A percentile compares a stretch with the other conserved stretches of the same genome.
phyloP scores from a whole-genome alignment of 1,139 yeast species.

The Lodderomyces pseudojiufengensis region DNA sequence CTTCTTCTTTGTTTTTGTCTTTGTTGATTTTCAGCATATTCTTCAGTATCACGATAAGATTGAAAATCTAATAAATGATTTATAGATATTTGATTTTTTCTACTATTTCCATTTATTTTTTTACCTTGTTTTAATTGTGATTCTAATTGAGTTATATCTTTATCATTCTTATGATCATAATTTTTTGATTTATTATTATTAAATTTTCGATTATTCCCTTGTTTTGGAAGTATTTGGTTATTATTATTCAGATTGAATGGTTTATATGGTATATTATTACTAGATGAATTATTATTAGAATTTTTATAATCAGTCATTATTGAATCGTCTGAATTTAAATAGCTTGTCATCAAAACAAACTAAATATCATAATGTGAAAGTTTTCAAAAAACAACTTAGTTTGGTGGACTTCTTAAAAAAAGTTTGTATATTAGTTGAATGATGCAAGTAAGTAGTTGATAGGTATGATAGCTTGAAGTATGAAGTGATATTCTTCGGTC shows the following conservation, averaged over 20 bases:
- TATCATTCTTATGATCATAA: slow-evolving; percentile 6
- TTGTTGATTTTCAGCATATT: slow-evolving; percentile 25
- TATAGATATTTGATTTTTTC: slow-evolving; percentile 56
- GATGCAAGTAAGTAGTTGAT: too few species aligned
- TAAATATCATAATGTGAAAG: neutral
- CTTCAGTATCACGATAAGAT: slow-evolving; percentile 50
- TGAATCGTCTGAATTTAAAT: neutral
- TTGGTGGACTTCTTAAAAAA: too few species aligned
- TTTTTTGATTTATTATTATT: slow-evolving; percentile 6
- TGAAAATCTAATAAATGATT: slow-evolving; percentile 64
- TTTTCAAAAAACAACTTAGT: neutral
- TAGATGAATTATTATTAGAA: too few species aligned
- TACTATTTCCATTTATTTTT: slow-evolving; percentile 23
- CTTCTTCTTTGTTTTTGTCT: slow-evolving; percentile 13
- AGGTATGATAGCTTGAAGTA: too few species aligned
- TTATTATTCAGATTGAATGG: too few species aligned
- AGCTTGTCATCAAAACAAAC: slow-evolving; percentile 4
- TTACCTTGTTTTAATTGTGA: slow-evolving; percentile 16
- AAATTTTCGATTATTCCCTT: slow-evolving; percentile 2
- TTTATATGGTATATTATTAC: too few species aligned
- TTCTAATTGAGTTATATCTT: slow-evolving; percentile 10
- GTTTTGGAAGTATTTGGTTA: neutral
- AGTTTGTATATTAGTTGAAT: too few species aligned
- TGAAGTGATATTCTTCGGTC: too few species aligned
- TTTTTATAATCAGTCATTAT: slow-evolving; percentile 2